Percentiles rank a stretch among this genome's conserved stretches.
Evolutionary conservation across 139 green algal species (phyloP).

Genomic region (Picochlorum sp.): DNA sequence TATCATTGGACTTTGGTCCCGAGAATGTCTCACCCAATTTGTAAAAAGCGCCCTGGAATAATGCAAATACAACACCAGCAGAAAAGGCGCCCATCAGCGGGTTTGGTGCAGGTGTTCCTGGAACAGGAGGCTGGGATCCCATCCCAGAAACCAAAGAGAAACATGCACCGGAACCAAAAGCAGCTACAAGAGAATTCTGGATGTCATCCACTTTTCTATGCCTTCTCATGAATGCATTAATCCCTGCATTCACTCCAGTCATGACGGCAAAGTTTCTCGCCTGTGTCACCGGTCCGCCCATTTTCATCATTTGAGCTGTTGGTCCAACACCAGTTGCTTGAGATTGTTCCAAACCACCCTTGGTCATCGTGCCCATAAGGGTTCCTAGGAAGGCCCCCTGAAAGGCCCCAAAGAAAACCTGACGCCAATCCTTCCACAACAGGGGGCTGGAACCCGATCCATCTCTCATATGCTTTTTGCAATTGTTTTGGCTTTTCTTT

Average conservation of each 20-base stretch:
- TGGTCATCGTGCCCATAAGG: constrained; percentile 63
- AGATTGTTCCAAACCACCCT: constrained; percentile 19
- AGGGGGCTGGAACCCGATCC: constrained; percentile 45
- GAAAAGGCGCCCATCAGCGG: constrained; percentile 37
- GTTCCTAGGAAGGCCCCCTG: constrained; percentile 51
- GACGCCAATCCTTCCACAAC: constrained; percentile 46
- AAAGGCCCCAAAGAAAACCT: constrained; percentile 32
- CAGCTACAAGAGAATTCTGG: constrained; percentile 56
- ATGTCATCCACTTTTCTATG: constrained; percentile 70
- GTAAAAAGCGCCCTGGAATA: constrained; percentile 71
- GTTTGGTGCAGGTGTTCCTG: constrained; percentile 20
- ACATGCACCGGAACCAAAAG: constrained; percentile 63
- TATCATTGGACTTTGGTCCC: constrained; percentile 8
- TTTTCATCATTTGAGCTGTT: constrained; percentile 40
- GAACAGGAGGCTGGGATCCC: constrained; percentile 17
- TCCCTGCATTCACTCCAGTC: constrained; percentile 77
- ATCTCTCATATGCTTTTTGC: constrained; percentile 36
- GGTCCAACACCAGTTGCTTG: not conserved
- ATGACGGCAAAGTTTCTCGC: constrained; percentile 92
- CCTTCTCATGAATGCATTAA: constrained; percentile 63
- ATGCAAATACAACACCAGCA: constrained; percentile 62
- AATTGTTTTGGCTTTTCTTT: constrained; percentile 22
- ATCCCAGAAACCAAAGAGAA: constrained; percentile 69
- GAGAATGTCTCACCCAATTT: constrained; percentile 38
- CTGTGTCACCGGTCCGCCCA: constrained; percentile 57